Evolutionary conservation across 2,329 filamentous ascomycete species (phyloP), one percentile per base, ranked within the genome.

Genomic region (Penicillium hordei): DNA sequence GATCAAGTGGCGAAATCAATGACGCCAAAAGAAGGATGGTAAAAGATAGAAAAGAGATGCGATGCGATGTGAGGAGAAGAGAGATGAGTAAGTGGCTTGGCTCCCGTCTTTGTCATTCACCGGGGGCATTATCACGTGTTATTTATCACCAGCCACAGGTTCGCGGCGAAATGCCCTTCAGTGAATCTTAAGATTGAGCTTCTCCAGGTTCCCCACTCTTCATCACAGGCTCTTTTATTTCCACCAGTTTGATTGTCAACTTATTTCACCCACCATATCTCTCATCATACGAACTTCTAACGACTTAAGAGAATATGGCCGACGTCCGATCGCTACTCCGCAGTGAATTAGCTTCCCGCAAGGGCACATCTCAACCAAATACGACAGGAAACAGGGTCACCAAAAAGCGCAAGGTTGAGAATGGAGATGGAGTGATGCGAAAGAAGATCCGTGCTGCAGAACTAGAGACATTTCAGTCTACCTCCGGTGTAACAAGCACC

Each of bases 251-350:
- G 38, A 54, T 43, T 59, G 40, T 7, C 39, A 61, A 49, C 45
- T 53, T 29, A n/a, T 55, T 15, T 27, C 46, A 21, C 13, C 5
- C 27, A 23, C 13, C 39, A n/a, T 6, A 31, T 44, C 29, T 38
- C 4, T 19, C 12, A 10, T 34, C 4, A 10, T 39, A 21, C 17
- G 23, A 12, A 34, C n/a, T 15, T 6, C 7, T 50, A 9, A 34
- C 54, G 39, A 38, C 19, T 25, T 17, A 36, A 39, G 10, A 45
- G 31, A 64, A 44, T 36, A 93, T 94, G 89, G 82, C 90, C 65
- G 90, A 95, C 74, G 88, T 91, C 27, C 88, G 91, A 67, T 85
- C 89, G 36, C 84, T 96, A 48, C 83, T 95, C 57, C 89, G 90
- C 66, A 88, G 87, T 69, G 89, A 93, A 75, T 86, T 90, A 64